phyloP scores from a whole-genome alignment of 2,329 filamentous ascomycete genomes.

The Plenodomus biglobosus region DNA sequence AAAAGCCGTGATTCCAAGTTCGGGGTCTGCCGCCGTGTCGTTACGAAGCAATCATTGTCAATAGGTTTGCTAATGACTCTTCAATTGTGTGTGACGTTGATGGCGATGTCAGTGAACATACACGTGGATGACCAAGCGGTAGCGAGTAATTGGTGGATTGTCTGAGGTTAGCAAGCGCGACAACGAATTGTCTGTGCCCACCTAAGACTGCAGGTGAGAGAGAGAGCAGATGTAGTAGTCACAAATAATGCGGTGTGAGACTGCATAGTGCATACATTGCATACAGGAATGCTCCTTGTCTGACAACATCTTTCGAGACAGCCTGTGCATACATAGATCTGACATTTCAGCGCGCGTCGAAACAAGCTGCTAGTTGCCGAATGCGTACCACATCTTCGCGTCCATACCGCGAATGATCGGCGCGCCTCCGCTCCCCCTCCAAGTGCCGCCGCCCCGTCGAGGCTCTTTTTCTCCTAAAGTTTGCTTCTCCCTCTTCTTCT shows the following conservation, averaged over 20 bases:
- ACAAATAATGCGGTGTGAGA: background rate
- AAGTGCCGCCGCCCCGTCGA: slow-evolving; percentile 15
- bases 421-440: slow-evolving; percentile 15
- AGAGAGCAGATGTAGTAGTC: background rate
- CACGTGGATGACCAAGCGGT: background rate
- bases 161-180: slow-evolving; percentile 5
- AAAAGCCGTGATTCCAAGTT: background rate
- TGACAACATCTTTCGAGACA: background rate
- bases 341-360: slow-evolving; percentile 4
- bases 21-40: background rate
- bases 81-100: background rate
- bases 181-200: slow-evolving; percentile 6
- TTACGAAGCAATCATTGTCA: background rate
- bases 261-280: too few species aligned
- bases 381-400: slow-evolving; percentile 10
- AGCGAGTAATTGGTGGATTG: background rate
- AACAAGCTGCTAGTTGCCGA: slow-evolving; percentile 11
- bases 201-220: slow-evolving; percentile 6
- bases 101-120: background rate
- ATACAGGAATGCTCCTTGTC: background rate
- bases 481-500: background rate
- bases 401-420: slow-evolving; percentile 17
- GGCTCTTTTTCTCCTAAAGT: background rate
- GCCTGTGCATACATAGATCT: background rate
- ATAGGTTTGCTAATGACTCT: background rate